phyloP scores from a whole-genome alignment of 495 filamentous ascomycete species.

The Trichoderma erinaceum region DNA sequence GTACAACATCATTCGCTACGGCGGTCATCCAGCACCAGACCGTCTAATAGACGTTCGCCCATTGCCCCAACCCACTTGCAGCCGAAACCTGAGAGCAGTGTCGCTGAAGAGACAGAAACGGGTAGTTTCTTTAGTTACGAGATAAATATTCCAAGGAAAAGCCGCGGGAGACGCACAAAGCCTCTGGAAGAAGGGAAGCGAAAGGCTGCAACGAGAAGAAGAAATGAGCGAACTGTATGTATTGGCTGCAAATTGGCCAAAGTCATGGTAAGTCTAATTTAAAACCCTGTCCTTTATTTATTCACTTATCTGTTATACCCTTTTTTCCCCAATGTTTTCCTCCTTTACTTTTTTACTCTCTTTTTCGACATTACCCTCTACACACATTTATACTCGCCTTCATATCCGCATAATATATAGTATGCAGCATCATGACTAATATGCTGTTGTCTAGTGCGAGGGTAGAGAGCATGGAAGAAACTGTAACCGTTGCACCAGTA shows the following conservation, averaged over 20 bases:
- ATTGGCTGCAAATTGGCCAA: conserved; percentile 12
- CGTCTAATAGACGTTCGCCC: neutral
- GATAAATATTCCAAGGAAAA: neutral
- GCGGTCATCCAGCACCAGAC: neutral
- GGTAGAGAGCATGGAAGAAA: neutral
- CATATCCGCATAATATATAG: neutral
- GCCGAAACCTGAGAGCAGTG: neutral
- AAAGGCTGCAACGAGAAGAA: neutral
- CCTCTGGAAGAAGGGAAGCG: neutral
- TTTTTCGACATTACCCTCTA: too few species aligned
- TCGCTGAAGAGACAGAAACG: too few species aligned
- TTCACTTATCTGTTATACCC: neutral
- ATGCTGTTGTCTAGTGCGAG: neutral
- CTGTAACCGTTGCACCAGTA: neutral
- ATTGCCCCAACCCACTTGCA: neutral
- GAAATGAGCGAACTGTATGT: neutral
- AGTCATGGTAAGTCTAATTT: neutral
- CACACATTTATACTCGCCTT: neutral
- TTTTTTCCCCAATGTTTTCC: neutral
- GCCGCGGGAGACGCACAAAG: neutral
- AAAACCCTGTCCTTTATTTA: too few species aligned
- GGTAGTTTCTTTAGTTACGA: too few species aligned
- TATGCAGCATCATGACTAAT: neutral
- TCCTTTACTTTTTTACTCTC: too few species aligned
- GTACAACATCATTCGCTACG: neutral